phyloP scores from a whole-genome alignment of 768 basidiomycete genomes.

The Boletus sp. region DNA sequence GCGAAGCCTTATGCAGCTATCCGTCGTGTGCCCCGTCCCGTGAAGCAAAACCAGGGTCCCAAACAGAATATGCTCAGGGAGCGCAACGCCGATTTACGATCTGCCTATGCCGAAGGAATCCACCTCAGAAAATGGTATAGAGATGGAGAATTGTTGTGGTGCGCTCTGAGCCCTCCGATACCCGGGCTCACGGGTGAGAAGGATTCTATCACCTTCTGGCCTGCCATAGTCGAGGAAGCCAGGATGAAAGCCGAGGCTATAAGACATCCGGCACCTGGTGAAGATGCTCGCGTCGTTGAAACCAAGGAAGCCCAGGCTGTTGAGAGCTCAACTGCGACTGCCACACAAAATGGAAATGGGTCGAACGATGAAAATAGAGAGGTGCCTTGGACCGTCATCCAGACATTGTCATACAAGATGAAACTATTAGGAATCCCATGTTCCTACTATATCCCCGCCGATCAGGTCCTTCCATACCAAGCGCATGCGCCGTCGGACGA shows the following conservation, averaged over 20 bases:
- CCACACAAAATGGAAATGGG: constrained; percentile 9
- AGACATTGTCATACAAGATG: constrained; percentile 64
- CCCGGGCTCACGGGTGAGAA: constrained; percentile 35
- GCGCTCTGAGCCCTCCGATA: constrained; percentile 53
- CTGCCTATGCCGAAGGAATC: constrained; percentile 46
- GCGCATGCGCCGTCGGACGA: constrained; percentile 55
- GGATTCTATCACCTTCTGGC: constrained; percentile 68
- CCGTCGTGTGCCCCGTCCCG: constrained; percentile 37
- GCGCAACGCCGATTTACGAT: constrained; percentile 62
- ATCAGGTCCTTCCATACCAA: constrained; percentile 71
- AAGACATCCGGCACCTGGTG: constrained; percentile 23
- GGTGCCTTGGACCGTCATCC: constrained; percentile 57
- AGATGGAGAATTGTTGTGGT: constrained; percentile 72
- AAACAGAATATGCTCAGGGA: constrained; percentile 57
- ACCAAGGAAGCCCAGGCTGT: constrained; percentile 9
- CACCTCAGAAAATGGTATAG: constrained; percentile 61
- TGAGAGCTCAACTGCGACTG: neutral
- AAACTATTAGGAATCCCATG: constrained; percentile 61
- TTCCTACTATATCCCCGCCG: constrained; percentile 49
- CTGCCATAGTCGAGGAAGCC: constrained; percentile 61
- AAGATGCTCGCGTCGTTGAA: neutral
- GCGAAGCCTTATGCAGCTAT: constrained; percentile 42
- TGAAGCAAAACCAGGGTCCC: constrained; percentile 36
- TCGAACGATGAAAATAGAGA: constrained; percentile 12
- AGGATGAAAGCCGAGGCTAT: constrained; percentile 47